Conservation (phyloP, 1,139 yeast genomes). For the Kluyveromyces sp. region DNA sequence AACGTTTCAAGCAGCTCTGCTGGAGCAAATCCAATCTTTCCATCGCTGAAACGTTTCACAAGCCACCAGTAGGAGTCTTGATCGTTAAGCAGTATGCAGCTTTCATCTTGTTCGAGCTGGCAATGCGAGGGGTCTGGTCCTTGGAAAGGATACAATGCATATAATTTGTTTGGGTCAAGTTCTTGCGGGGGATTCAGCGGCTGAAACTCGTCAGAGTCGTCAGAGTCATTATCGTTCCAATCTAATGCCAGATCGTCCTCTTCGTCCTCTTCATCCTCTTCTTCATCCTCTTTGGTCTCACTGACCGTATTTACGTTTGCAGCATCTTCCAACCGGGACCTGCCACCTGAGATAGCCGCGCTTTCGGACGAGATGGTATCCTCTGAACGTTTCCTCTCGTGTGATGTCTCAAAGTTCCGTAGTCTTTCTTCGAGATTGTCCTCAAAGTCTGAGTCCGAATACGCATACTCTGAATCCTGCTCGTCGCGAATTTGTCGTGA, state of each 20-base stretch:
- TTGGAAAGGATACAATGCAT: constrained; percentile 77
- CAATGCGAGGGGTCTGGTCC: constrained; percentile 97
- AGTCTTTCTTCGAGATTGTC: constrained; percentile 29
- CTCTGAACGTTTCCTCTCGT: constrained; percentile 1
- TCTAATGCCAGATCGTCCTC: constrained; percentile 6
- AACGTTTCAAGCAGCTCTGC: constrained; percentile 93
- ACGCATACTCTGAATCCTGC: constrained; percentile 22
- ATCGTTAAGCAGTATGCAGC: constrained; percentile 76
- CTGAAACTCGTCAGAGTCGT: constrained; percentile 29
- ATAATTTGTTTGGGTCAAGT: constrained; percentile 73
- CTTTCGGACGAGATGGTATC: not conserved
- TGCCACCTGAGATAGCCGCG: too few species aligned
- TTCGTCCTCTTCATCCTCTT: constrained; percentile 8
- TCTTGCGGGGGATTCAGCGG: constrained; percentile 81
- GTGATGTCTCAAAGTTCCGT: constrained; percentile 15
- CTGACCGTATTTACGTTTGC: too few species aligned
- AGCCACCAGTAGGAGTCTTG: constrained; percentile 97
- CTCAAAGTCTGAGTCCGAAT: constrained; percentile 33
- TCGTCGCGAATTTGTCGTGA: constrained; percentile 3
- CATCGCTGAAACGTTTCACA: constrained; percentile 62
- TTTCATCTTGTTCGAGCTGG: constrained; percentile 69
- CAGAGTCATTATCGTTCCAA: constrained; percentile 15
- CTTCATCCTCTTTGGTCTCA: not conserved
- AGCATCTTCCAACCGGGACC: too few species aligned
- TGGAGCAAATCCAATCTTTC: constrained; percentile 86